A percentile compares a stretch with the other conserved stretches of the same genome.
phyloP scores from a whole-genome alignment of 1,139 yeast genomes.

The Saccharomyces hybrid region DNA sequence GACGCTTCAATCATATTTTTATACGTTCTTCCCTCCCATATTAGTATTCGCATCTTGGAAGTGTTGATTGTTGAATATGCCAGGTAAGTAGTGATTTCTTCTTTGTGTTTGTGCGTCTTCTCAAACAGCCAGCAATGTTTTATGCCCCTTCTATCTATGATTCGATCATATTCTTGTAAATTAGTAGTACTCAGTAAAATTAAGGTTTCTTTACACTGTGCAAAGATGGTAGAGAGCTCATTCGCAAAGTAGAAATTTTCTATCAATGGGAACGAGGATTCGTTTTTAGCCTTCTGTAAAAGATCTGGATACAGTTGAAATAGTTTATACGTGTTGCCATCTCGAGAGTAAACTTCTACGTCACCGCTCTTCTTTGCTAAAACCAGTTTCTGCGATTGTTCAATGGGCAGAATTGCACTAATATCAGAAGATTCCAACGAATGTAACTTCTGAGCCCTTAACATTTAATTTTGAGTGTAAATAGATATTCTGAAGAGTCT shows the following conservation, averaged over 20 bases:
- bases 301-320: conserved; percentile 25
- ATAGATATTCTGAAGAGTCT: neutral
- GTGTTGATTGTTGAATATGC: conserved; percentile 18
- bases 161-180: conserved; percentile 27
- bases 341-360: conserved; percentile 24
- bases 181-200: conserved; percentile 26
- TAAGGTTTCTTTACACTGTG: conserved; percentile 21
- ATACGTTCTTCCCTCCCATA: conserved; percentile 26
- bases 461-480: conserved; percentile 8
- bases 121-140: conserved; percentile 23
- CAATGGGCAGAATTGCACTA: conserved; percentile 18
- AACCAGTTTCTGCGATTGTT: conserved; percentile 22
- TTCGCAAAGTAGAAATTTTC: conserved; percentile 20
- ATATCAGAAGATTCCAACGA: conserved; percentile 16
- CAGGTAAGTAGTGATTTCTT: conserved; percentile 14
- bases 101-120: conserved; percentile 5
- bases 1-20: conserved; percentile 20
- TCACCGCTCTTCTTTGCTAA: conserved; percentile 25
- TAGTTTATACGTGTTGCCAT: conserved; percentile 15
- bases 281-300: conserved; percentile 11
- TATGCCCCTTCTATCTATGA: conserved; percentile 29
- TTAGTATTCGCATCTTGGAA: conserved; percentile 19
- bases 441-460: conserved; percentile 15
- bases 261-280: conserved; percentile 12
- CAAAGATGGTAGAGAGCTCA: conserved; percentile 25